Conservation (phyloP, 805 yeast genomes). For the Lachancea nothofagi region DNA sequence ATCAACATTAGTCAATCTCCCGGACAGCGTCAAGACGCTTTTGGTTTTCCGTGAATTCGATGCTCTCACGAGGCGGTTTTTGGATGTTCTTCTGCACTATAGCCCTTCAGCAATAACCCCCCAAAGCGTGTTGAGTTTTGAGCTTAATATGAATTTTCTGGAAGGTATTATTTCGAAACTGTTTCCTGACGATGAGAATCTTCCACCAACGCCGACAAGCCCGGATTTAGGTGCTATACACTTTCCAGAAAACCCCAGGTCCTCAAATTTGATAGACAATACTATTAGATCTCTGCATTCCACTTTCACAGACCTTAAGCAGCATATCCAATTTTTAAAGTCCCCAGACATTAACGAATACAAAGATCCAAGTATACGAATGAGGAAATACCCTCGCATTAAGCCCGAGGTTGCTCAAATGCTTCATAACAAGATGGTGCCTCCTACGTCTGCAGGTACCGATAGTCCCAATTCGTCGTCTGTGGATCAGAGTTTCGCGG, state of each 20-base stretch:
- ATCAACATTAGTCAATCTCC: slow-evolving; percentile 77
- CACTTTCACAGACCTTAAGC: slow-evolving; percentile 74
- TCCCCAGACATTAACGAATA: slow-evolving; percentile 61
- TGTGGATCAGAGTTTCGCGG: slow-evolving; percentile 6
- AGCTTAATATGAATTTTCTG: slow-evolving; percentile 70
- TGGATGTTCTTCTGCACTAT: slow-evolving; percentile 50
- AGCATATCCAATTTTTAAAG: slow-evolving; percentile 66
- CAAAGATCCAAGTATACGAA: slow-evolving; percentile 47
- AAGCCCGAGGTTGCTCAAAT: slow-evolving; percentile 64
- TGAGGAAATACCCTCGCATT: slow-evolving; percentile 68
- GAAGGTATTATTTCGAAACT: slow-evolving; percentile 44
- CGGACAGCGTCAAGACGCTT: slow-evolving; percentile 67
- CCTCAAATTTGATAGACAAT: slow-evolving; percentile 27
- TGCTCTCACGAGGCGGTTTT: slow-evolving; percentile 66
- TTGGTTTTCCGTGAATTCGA: slow-evolving; percentile 86
- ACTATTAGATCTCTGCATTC: slow-evolving; percentile 53
- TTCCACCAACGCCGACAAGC: slow-evolving; percentile 17
- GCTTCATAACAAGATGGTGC: slow-evolving; percentile 46
- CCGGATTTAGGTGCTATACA: slow-evolving; percentile 16
- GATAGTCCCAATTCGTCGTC: slow-evolving; percentile 6
- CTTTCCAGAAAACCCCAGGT: slow-evolving; percentile 12
- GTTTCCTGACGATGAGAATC: slow-evolving; percentile 25
- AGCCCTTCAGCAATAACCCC: slow-evolving; percentile 49
- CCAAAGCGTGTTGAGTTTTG: slow-evolving; percentile 66
- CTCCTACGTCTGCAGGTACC: slow-evolving; percentile 8